Base-by-base conservation (phyloP, 2,329 filamentous ascomycete genomes). In the Paecilomyces fulvus region DNA sequence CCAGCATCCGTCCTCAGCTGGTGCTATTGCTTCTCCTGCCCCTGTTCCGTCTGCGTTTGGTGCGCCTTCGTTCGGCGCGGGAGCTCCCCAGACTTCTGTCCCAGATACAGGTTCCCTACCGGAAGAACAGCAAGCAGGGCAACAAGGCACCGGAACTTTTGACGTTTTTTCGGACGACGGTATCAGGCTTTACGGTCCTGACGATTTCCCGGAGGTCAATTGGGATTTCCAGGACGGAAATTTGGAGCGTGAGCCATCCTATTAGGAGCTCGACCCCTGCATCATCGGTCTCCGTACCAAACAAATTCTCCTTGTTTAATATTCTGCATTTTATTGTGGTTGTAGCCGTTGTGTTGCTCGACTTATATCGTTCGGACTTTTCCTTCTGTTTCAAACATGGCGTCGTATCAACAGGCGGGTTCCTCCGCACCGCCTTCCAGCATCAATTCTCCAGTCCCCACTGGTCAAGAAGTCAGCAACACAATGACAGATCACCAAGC, bases 341-440 rank as follows among this genome's bases (percentile, higher is more conserved):
- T 28, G 25, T 5, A 28, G 3, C 21, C 21, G 17, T 49, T 49
- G 46, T 49, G 46, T 25, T 25, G 46, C 12, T 49, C 23, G 46
- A 17, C 23, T 23, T n/a, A n/a, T 54, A 56, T 59, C 59, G 53
- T 52, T 53, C 51, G 11, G 7, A 6, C 20, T 23, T 49, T 17
- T 51, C 43, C 30, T 49, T 30, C 25, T 51, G 30, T 14, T 30
- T 51, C 25, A 37, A 52, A 49, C 30, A 74, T 72, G 70, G 64
- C 69, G 37, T 71, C 70, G 20, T 59, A 58, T 14, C 69, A 70
- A 58, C 63, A 67, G 46, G 60, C 63, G 14, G 69, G 65, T 21
- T 70, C 70, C 20, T 70, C 70, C 25, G 68, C 65, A 3, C 69
- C 70, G 11, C 67, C 70, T 4, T 73, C 70, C 49, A 68, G 68